phyloP scores from a whole-genome alignment of 805 yeast genomes.

The Yarrowia hollandica region DNA sequence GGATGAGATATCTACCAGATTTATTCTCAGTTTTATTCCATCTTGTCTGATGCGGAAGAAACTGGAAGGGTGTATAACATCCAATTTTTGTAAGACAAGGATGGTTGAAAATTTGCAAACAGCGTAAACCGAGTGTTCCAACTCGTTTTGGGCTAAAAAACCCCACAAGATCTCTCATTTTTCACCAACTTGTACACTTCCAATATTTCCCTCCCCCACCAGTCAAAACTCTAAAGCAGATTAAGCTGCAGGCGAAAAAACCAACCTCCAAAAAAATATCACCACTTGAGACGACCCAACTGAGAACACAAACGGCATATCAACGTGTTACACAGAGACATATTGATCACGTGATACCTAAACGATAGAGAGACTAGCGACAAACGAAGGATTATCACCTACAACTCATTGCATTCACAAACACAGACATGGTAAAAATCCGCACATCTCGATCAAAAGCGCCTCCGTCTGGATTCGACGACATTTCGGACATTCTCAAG shows the following conservation, averaged over 20 bases:
- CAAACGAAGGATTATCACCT: background rate
- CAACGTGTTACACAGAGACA: background rate
- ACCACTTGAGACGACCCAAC: conserved; percentile 7
- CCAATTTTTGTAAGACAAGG: background rate
- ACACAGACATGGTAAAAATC: conserved; percentile 12
- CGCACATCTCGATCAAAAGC: conserved; percentile 47
- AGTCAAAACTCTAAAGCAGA: background rate
- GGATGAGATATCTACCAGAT: no score
- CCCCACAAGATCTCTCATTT: background rate
- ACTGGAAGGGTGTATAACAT: no score
- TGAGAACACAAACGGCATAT: background rate
- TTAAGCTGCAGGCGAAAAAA: background rate
- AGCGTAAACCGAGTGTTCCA: no score
- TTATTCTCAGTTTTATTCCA: no score
- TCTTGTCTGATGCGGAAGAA: no score
- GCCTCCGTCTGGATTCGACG: conserved; percentile 75
- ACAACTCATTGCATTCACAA: background rate
- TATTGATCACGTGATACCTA: background rate
- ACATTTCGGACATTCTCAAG: conserved; percentile 62
- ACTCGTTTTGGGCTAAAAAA: background rate
- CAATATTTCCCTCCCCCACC: background rate
- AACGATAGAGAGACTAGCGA: background rate
- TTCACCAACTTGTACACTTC: no score
- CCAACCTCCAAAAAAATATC: conserved; percentile 23
- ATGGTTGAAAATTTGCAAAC: background rate